Percentiles rank a stretch among this genome's conserved stretches.
Conservation (phyloP, 1,284 basidiomycete species). For the Heterobasidion parviporum region DNA sequence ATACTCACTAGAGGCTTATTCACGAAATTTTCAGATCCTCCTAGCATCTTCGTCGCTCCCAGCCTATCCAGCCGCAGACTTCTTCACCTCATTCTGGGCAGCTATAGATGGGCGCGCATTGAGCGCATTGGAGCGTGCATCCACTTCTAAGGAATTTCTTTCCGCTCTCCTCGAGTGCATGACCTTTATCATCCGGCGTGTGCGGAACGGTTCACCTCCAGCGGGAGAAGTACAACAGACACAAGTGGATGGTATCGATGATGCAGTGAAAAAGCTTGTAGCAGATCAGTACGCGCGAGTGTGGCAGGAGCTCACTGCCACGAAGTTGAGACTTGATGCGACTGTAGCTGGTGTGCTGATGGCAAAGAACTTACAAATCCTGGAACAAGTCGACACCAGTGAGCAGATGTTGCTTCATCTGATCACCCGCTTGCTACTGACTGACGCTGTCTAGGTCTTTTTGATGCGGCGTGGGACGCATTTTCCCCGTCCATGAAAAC, state of each 20-base stretch:
- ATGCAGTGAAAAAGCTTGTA: constrained; percentile 24
- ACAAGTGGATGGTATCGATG: constrained; percentile 3
- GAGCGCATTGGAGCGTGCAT: constrained; percentile 39
- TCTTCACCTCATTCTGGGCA: constrained; percentile 74
- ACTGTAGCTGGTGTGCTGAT: constrained; percentile 35
- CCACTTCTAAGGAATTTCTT: constrained; percentile 54
- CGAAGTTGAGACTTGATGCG: constrained; percentile 39
- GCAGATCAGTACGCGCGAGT: constrained; percentile 37
- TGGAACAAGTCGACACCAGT: constrained; percentile 31
- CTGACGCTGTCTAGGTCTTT: constrained; percentile 27
- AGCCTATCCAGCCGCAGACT: constrained; percentile 4
- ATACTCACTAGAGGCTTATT: constrained; percentile 14
- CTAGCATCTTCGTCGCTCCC: constrained; percentile 16
- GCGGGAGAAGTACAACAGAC: constrained; percentile 11
- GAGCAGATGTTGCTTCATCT: too few relatives aligned
- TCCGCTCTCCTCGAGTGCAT: constrained; percentile 64
- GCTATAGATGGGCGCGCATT: constrained; percentile 63
- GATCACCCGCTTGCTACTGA: too few relatives aligned
- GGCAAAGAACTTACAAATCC: constrained; percentile 31
- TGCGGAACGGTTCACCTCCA: constrained; percentile 14
- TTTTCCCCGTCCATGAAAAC: constrained; percentile 21
- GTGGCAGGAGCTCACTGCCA: constrained; percentile 38
- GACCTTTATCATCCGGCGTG: constrained; percentile 43
- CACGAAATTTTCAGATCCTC: constrained; percentile 8
- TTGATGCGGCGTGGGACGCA: constrained; percentile 36